Evolutionary conservation across 2,329 filamentous ascomycete genomes (phyloP), one percentile per base, ranked within the genome.

Genomic region (Colletotrichum karsti): DNA sequence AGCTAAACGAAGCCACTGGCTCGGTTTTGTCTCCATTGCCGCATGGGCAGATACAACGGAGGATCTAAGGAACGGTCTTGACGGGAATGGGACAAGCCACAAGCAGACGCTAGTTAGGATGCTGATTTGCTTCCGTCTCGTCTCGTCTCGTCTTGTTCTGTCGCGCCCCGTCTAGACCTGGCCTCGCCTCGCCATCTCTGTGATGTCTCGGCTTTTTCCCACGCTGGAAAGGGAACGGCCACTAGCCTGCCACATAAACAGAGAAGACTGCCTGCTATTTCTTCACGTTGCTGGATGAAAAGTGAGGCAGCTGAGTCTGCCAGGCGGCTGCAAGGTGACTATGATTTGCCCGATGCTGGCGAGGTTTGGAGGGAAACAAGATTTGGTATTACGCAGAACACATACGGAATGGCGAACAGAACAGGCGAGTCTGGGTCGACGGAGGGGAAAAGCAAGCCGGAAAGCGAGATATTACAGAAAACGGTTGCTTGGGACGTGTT

Each of bases 121-220:
- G 35, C 18, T 67, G 64, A 64, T 64, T 64, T 64, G 60, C 53
- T 65, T 68, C 65, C 65, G 65, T 68, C 65, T 68, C 60, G 65
- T 68, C 53, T 67, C 64, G 64, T 67, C 51, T 67, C 64, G 65
- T 64, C 53, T 68, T 51, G 51, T 67, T 42, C 59, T 67, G 51
- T 67, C 46, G 64, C 41, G 59, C 44, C 42, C 58, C 30, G 37
- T 57, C 64, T 67, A 28, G 53, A n/a, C 60, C 65, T 53, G 54
- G 65, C 44, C 54, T 54, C 28, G 60, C 39, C 60, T 68, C 53
- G 60, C 37, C 37, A 64, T 13, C 22, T 58, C 20, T 42, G 41
- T 58, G n/a, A 54, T 67, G 60, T 67, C 64, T 67, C 54, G 61
- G 35, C 53, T 44, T 35, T 24, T 42, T 62, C 46, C 35, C 53